Base-by-base conservation (phyloP, 176 grass and related monocot genomes). In the Triticum urartu region DNA sequence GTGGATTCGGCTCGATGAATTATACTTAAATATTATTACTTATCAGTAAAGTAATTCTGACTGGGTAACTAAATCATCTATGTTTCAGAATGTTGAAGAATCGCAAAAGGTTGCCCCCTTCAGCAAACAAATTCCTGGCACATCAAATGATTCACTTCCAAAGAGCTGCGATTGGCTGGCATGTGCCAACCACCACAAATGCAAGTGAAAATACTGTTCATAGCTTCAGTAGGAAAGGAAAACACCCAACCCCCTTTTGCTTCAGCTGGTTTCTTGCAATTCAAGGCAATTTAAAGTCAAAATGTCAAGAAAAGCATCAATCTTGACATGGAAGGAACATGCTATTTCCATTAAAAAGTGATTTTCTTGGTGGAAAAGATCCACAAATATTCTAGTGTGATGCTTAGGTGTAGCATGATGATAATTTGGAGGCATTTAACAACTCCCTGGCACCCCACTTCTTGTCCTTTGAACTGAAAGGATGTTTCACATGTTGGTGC, bases 221-320 rank as follows among this genome's bases (percentile, higher is more conserved):
- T 80, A 64, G n/a, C 26, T 43, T 67, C 64, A 77, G 3, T 75
- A 58, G 82, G 24, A 72, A 80, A 72, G 54, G 22, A 70, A 75
- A 87, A 45, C 69, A 78, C 15, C 82, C 47, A 83, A 72, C 33
- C 15, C 52, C 56, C 71, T 73, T 64, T 77, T 38, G 79, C 64
- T n/a, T 64, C 77, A 82, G 70, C 72, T 43, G 59, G 83, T 94
- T 93, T 81, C 91, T 82, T 96, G 7, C 73, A 80, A 72, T 83
- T 84, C 36, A 96, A 93, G 89, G 73, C 43, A 91, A 65, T 69
- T 5, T 75, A 82, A 88, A 88, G 89, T 83, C 84, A 89, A 93
- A 89, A 83, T 77, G 66, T 5, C 72, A 82, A 68, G 73, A 89
- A 56, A 52, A 84, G 85, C 86, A 89, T 83, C 14, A 84, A 81